Conservation (phyloP, 1,139 yeast species). For the Geotrichum bryndzae region DNA sequence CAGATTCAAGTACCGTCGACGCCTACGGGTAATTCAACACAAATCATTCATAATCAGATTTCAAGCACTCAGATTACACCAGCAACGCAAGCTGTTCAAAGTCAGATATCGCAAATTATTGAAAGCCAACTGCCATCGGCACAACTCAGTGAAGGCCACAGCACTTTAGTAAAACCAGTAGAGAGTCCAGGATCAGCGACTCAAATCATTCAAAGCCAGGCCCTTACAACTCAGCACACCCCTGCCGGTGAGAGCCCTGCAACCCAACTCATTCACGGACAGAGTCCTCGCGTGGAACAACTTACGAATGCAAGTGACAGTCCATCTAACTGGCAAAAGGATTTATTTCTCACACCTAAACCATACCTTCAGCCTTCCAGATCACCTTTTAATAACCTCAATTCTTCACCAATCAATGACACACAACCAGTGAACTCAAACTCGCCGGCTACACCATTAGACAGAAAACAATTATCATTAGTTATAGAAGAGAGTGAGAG, state of each 20-base stretch:
- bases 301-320: not conserved
- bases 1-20: not conserved
- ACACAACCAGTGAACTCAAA: conserved; percentile 2
- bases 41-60: not conserved
- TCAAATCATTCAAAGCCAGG: not conserved
- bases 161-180: not conserved
- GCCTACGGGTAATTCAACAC: not conserved
- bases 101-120: not conserved
- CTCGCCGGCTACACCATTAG: not conserved
- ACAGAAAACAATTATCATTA: not conserved
- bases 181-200: not conserved
- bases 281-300: not conserved
- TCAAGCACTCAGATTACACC: not conserved
- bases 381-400: not conserved
- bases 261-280: not conserved
- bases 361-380: not conserved
- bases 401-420: conserved; percentile 1
- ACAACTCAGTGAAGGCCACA: not conserved
- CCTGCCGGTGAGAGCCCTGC: not conserved
- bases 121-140: not conserved
- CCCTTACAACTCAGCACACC: not conserved
- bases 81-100: not conserved
- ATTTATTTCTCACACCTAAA: conserved; percentile 6
- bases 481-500: not conserved
- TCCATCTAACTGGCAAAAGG: not conserved